Conservation (phyloP, 2,329 filamentous ascomycete genomes). For the Clarireedia hainanense region DNA sequence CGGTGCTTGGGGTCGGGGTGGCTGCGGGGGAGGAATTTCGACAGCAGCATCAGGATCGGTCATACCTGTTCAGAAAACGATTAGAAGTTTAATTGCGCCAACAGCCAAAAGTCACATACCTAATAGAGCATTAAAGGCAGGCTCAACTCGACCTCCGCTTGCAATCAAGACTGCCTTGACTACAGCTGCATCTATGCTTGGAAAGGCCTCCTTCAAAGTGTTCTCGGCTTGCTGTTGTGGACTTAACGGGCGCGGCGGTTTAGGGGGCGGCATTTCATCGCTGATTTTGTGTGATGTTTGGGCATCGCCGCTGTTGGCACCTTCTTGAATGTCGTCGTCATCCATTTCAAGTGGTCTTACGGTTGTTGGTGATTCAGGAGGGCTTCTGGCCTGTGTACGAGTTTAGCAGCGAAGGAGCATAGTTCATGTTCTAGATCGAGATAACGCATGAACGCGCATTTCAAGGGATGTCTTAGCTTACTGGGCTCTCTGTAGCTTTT, state of each 20-base stretch:
- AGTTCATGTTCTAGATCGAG: not conserved
- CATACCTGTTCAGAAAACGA: slow-evolving; percentile 49
- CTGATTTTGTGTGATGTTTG: slow-evolving; percentile 35
- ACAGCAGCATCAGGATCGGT: slow-evolving; percentile 65
- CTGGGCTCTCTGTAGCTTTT: slow-evolving; percentile 7
- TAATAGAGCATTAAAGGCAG: slow-evolving; percentile 89
- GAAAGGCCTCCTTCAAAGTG: slow-evolving; percentile 91
- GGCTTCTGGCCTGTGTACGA: not conserved
- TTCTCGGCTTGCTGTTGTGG: slow-evolving; percentile 78
- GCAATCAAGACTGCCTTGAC: slow-evolving; percentile 83
- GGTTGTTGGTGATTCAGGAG: slow-evolving; percentile 56
- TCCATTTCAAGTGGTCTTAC: slow-evolving; percentile 59
- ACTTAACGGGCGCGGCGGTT: slow-evolving; percentile 76
- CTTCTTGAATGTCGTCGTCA: slow-evolving; percentile 62
- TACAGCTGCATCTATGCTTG: slow-evolving; percentile 68
- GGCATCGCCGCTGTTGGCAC: slow-evolving; percentile 40
- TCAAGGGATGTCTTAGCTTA: slow-evolving; percentile 2
- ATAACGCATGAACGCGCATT: slow-evolving; percentile 6
- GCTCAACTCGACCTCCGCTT: slow-evolving; percentile 80
- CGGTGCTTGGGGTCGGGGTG: slow-evolving; percentile 67
- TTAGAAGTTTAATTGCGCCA: not conserved
- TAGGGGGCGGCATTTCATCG: slow-evolving; percentile 50
- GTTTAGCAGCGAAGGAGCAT: not conserved
- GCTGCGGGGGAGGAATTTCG: slow-evolving; percentile 58
- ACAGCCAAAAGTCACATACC: slow-evolving; percentile 41